Evolutionary conservation across 1,284 basidiomycete species (phyloP).

Genomic region (Puccinia novopanici): DNA sequence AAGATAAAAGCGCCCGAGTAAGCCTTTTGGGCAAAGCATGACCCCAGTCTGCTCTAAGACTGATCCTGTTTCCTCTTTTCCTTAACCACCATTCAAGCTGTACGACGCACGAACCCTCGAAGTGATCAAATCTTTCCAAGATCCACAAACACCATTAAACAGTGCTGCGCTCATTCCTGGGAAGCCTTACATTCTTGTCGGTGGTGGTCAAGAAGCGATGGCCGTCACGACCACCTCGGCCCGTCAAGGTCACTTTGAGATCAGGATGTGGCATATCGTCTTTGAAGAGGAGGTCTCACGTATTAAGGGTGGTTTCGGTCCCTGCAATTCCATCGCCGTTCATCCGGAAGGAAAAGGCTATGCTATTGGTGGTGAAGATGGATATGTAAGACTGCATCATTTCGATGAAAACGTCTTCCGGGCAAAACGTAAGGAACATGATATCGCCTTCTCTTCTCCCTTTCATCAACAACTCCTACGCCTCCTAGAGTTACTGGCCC

Average conservation of each 20-base stretch:
- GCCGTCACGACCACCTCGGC: constrained; percentile 90
- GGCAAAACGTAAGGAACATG: constrained; percentile 54
- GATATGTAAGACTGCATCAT: constrained; percentile 83
- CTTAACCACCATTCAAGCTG: constrained; percentile 64
- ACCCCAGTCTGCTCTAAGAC: neutral
- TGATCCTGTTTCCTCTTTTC: neutral
- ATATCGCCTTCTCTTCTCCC: neutral
- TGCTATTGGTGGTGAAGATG: constrained; percentile 94
- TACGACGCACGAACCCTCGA: constrained; percentile 84
- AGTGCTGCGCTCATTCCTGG: constrained; percentile 80
- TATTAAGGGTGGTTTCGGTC: constrained; percentile 93
- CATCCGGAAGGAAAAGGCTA: constrained; percentile 86
- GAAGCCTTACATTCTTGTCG: constrained; percentile 82
- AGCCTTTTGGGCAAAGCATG: constrained; percentile 56
- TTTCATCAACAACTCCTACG: neutral
- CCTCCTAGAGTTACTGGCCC: neutral
- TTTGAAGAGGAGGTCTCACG: constrained; percentile 97
- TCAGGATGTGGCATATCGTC: constrained; percentile 96
- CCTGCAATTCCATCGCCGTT: constrained; percentile 95
- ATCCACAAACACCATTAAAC: constrained; percentile 91
- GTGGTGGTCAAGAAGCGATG: constrained; percentile 98
- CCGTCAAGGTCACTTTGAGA: constrained; percentile 96
- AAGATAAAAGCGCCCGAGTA: constrained; percentile 93
- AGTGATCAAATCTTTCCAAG: constrained; percentile 84
- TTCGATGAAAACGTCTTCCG: constrained; percentile 50